A percentile compares a stretch with the other conserved stretches of the same genome.
phyloP scores from a whole-genome alignment of 169 alveolate species.

The Toxoplasma gondii region DNA sequence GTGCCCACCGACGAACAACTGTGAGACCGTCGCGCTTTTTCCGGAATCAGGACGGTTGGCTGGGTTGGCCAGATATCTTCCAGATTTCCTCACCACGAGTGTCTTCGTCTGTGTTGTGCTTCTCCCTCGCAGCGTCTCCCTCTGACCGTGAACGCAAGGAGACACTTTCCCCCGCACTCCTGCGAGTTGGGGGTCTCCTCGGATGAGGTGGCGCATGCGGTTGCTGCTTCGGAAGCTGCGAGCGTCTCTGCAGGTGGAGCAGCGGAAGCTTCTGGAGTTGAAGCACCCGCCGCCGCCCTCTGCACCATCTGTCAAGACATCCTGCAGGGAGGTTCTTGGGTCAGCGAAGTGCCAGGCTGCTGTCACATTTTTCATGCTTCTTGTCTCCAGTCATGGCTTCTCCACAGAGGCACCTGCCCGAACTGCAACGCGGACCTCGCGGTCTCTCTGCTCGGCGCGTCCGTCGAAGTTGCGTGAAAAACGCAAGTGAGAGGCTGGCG shows the following conservation, averaged over 20 bases:
- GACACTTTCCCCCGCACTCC: not conserved
- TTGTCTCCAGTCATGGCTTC: not conserved
- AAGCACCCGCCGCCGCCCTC: not conserved
- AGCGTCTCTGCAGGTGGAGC: not conserved
- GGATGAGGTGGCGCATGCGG: not conserved
- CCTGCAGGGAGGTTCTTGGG: not conserved
- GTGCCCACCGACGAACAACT: too few relatives aligned
- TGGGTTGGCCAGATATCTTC: too few relatives aligned
- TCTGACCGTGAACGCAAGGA: too few relatives aligned
- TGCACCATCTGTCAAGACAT: constrained; percentile 17
- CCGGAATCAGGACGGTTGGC: too few relatives aligned
- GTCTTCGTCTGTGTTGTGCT: too few relatives aligned
- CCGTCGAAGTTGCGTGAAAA: not conserved
- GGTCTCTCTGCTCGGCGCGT: not conserved
- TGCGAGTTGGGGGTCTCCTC: not conserved
- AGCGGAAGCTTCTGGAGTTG: not conserved
- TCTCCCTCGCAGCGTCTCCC: too few relatives aligned
- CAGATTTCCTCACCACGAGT: too few relatives aligned
- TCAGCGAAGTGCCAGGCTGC: not conserved
- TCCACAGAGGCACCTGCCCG: not conserved
- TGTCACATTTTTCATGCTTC: not conserved
- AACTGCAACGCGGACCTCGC: not conserved
- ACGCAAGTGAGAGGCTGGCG: too few relatives aligned
- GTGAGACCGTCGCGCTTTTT: too few relatives aligned
- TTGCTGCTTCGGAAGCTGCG: not conserved